Evolutionary conservation across 192 early-diverging fungal genomes (phyloP), one percentile per base, ranked within the genome.

Genomic region (Geranomyces variabilis): DNA sequence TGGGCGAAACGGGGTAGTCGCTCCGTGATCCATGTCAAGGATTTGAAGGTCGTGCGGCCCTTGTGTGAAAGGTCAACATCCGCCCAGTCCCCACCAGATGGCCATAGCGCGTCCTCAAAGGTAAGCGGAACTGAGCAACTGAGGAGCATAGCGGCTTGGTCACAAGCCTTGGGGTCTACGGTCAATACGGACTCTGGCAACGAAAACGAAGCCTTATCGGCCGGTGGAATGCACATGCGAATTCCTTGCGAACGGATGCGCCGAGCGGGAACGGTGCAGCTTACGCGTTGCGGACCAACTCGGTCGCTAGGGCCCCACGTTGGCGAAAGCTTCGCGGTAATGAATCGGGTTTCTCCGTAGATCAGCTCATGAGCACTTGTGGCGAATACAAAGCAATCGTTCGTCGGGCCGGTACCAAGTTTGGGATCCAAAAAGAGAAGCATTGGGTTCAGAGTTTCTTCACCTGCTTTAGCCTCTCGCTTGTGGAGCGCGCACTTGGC

Each of bases 1-100:
- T 51, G 71, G 8, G 44, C 19, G 30, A 79, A 70, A n/a, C 48
- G 62, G 17, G 57, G 45, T 21, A 83, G 30, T 43, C 76, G 47
- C 36, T 77, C 76, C 22, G 79, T 78, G 67, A 83, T 74, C 81
- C 81, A 83, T 22, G 81, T 73, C 10, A 83, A 47, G 48, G 63
- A 56, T 29, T 77, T 67, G 64, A 80, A 83, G 19, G 75, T 75
- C 13, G 36, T 36, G 26, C 69, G 46, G 2, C 80, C 80, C 22
- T 66, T 65, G 45, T 76, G 76, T 19, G 71, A 31, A 1, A 78
- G 47, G 15, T 80, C 77, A 22, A 83, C 72, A n/a, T 73, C 59
- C 22, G 53, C 63, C 78, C 81, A 83, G 12, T 71, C 51, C 3
- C 15, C 51, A 10, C 55, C 69, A 1, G 14, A 17, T 6, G 63